Conservation (phyloP, 2,329 filamentous ascomycete genomes). For the Cryphonectria japonica region DNA sequence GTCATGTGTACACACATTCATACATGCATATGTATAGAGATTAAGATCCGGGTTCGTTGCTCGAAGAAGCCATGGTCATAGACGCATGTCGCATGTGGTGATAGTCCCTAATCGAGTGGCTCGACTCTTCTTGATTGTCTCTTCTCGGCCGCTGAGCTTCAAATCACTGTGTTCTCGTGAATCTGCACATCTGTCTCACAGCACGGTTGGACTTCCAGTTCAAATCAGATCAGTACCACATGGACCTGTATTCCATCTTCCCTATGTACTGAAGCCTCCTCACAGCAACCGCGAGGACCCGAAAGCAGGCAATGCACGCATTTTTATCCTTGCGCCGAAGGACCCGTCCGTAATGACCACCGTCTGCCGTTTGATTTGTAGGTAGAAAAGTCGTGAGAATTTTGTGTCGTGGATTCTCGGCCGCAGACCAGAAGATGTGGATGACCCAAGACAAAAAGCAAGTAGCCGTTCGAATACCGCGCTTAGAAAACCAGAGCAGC, state of each 20-base stretch:
- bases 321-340: slow-evolving; percentile 31
- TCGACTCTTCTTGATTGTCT: slow-evolving; percentile 26
- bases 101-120: slow-evolving; percentile 1
- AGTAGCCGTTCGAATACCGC: slow-evolving; percentile 31
- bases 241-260: slow-evolving; percentile 27
- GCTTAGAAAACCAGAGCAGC: slow-evolving; percentile 98
- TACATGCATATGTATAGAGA: background rate
- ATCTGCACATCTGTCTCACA: slow-evolving; percentile 21
- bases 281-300: slow-evolving; percentile 29
- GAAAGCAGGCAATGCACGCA: slow-evolving; percentile 30
- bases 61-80: background rate
- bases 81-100: background rate
- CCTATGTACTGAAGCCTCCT: slow-evolving; percentile 29
- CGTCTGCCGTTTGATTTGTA: slow-evolving; percentile 25
- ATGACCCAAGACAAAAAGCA: slow-evolving; percentile 27
- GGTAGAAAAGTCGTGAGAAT: slow-evolving; percentile 30
- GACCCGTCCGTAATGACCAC: slow-evolving; percentile 31
- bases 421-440: slow-evolving; percentile 29
- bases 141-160: slow-evolving; percentile 20
- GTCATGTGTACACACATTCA: background rate
- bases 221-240: slow-evolving; percentile 25
- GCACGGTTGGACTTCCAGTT: slow-evolving; percentile 21
- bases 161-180: slow-evolving; percentile 13
- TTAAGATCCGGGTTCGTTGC: background rate
- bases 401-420: slow-evolving; percentile 25